Base-by-base conservation (phyloP, 805 yeast species). In the Starmerella geochares region DNA sequence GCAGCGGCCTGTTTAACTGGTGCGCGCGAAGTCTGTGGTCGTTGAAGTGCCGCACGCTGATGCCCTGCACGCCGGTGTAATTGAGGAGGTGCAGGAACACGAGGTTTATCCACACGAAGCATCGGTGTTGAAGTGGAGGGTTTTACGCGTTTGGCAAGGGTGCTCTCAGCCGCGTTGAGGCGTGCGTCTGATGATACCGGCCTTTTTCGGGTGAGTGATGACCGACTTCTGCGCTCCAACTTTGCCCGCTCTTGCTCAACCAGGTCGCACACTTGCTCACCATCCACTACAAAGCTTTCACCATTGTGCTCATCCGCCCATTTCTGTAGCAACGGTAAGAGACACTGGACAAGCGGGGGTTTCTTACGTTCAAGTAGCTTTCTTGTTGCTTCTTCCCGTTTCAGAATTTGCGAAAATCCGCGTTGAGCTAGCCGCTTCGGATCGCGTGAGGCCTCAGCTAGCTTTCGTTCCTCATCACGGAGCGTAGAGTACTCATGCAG, bases 301-400 rank as follows among this genome's bases (percentile, higher is more conserved):
- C 81, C 83, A 45, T 73, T 65, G 17, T 58, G 60, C 21, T 31
- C 50, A 24, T 54, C 47, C 25, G 60, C 56, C 69, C 77, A 83
- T 11, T 67, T 67, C 3, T 58, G 51, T 4, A 85, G 58, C 45
- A 74, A 74, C 0, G 54, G 37, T 52, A 73, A 75, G 43, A 90
- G 65, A 1, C 71, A 75, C 3, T 68, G 65, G 9, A 85, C 66
- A 0, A 83, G 70, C 32, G 71, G 69, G 0, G 97, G 97, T 56
- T 85, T 68, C 56, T 76, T 75, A 60, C 78, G 78, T n/a, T 76
- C 67, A 7, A 88, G 71, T 48, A 75, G 74, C 57, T 81, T 81
- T 49, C 96, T 70, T 35, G 79, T 70, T 60, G 74, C 81, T 62
- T 87, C 96, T 62, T 90, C 98, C 50, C 81, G 76, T 50, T 83